Base-by-base conservation (phyloP, 75 land plant species). In the Gnetum montanum region DNA sequence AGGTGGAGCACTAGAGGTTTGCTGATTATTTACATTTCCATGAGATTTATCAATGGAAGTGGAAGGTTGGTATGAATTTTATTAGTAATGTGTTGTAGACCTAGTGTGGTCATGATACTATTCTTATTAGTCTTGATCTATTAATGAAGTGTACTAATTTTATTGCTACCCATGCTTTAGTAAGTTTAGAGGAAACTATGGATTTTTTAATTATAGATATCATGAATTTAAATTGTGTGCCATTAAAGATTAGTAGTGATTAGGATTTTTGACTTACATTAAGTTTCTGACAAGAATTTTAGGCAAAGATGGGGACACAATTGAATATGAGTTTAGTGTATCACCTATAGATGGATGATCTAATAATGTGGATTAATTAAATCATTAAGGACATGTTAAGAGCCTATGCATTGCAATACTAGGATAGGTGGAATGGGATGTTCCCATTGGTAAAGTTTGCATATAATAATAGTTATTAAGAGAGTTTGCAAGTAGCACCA, bases 31-130 rank as follows among this genome's bases (percentile, higher is more conserved):
- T 34, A 30, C n/a, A n/a, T n/a, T n/a, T n/a, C n/a, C n/a, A n/a
- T n/a, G n/a, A n/a, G n/a, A n/a, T n/a, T n/a, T n/a, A 29, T 58
- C 31, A 12, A 8, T n/a, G 15, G 70, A 64, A 3, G n/a, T 52
- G 34, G 33, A 26, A 24, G 19, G 27, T 68, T 19, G 46, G 65
- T n/a, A 52, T 68, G 64, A 49, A 68, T 35, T 68, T 68, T 44
- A 51, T 68, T 13, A 23, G 18, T 1, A 64, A 58, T 25, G 27
- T 33, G 8, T 46, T 33, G 11, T 23, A 31, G 11, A 19, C 44
- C 4, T 34, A 20, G 7, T 20, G 19, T 22, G 8, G 43, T 25
- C 36, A 35, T 41, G 66, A 63, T 63, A 18, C 34, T 37, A 63
- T 63, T 18, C 27, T 57, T 24, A 58, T 63, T 8, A 19, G 52